Conservation (phyloP, 768 basidiomycete genomes). For the Tylopilus sp. region DNA sequence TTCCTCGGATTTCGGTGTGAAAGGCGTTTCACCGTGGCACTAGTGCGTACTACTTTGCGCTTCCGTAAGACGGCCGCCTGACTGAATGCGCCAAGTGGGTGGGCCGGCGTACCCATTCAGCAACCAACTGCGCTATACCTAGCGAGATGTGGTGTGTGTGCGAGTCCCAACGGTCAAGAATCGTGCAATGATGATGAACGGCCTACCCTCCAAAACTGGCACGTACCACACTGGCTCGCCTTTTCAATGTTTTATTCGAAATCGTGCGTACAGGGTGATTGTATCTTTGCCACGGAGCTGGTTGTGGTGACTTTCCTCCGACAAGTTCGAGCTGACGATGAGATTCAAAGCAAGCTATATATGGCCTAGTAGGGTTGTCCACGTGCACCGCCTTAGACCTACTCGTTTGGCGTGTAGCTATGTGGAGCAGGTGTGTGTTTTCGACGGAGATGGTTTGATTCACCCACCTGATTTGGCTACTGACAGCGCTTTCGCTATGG, state of each 20-base stretch:
- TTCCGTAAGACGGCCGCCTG: neutral
- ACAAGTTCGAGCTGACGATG: neutral
- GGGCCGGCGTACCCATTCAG: neutral
- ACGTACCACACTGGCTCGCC: neutral
- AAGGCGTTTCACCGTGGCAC: slow-evolving; percentile 7
- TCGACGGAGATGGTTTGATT: neutral
- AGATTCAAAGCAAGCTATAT: slow-evolving; percentile 1
- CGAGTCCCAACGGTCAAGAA: slow-evolving; percentile 55
- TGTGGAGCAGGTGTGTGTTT: slow-evolving; percentile 9
- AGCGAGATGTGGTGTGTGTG: neutral
- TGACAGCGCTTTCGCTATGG: slow-evolving; percentile 24
- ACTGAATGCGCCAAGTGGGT: neutral
- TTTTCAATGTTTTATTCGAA: neutral
- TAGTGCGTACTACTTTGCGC: neutral
- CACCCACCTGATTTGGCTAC: neutral
- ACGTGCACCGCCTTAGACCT: neutral
- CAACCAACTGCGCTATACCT: neutral
- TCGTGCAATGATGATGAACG: slow-evolving; percentile 39
- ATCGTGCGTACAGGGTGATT: neutral
- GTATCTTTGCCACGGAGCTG: neutral
- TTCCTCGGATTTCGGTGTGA: slow-evolving; percentile 1
- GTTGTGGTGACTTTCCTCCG: neutral
- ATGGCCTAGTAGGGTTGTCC: slow-evolving; percentile 16
- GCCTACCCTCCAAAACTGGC: neutral
- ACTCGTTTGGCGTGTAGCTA: slow-evolving; percentile 8